Percentiles rank a stretch among this genome's conserved stretches.
These are phyloP conservation scores for Trichoderma afroharzianum DNA, from an alignment of 2,329 filamentous ascomycete species.

Conservation along the genomic window DNA sequence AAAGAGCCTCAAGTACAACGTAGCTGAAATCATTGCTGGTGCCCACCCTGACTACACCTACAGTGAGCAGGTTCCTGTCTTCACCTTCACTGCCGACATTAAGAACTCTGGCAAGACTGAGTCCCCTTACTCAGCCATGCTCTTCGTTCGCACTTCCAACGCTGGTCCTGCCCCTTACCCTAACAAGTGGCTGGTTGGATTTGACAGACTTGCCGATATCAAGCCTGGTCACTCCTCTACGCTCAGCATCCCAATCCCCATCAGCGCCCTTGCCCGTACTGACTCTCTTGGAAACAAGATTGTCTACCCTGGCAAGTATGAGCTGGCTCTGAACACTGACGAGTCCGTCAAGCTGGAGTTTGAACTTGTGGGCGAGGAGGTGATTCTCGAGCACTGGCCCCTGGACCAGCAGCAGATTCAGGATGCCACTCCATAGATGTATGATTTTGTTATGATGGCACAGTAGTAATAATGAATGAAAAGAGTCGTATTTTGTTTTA, in stretches of 20 bases:
- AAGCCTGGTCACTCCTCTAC: constrained; percentile 29
- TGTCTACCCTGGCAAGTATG: constrained; percentile 52
- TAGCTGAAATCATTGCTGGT: background rate
- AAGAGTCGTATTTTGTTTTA: background rate
- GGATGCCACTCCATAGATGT: background rate
- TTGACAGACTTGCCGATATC: constrained; percentile 41
- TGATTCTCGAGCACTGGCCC: constrained; percentile 6
- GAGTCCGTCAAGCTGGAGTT: constrained; percentile 41
- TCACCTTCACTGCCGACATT: constrained; percentile 34
- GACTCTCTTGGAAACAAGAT: constrained; percentile 48
- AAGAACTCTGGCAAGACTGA: constrained; percentile 43
- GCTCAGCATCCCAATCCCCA: constrained; percentile 32
- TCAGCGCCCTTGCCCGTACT: constrained; percentile 48
- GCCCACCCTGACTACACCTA: constrained; percentile 10
- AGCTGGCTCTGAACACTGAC: constrained; percentile 43
- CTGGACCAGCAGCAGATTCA: constrained; percentile 1
- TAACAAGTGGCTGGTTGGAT: constrained; percentile 50
- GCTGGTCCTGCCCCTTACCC: constrained; percentile 49
- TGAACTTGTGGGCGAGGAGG: constrained; percentile 39
- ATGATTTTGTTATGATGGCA: background rate
- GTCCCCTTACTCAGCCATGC: constrained; percentile 52
- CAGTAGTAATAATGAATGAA: background rate
- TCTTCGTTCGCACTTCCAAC: constrained; percentile 43
- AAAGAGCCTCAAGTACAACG: constrained; percentile 13
- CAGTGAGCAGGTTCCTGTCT: background rate